Evolutionary conservation across 768 basidiomycete genomes (phyloP).

Genomic region (Collybia mongolica): DNA sequence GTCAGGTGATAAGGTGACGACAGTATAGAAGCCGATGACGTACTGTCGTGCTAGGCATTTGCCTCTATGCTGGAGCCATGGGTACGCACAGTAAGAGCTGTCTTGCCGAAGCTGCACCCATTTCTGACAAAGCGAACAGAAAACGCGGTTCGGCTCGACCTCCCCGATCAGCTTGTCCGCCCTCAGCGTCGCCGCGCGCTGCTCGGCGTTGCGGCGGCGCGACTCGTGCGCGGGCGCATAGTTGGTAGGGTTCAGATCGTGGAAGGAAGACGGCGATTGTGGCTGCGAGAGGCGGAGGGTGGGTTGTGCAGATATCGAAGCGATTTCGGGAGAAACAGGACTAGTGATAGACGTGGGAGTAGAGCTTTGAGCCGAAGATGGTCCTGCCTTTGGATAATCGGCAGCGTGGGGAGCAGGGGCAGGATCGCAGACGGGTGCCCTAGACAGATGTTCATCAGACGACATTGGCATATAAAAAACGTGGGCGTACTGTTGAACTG

Average conservation of each 20-base stretch:
- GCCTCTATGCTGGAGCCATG: constrained; percentile 75
- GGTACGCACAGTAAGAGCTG: constrained; percentile 76
- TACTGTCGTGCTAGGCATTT: constrained; percentile 76
- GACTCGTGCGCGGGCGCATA: constrained; percentile 63
- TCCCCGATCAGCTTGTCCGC: constrained; percentile 63
- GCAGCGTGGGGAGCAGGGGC: background rate
- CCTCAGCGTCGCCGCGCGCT: constrained; percentile 69
- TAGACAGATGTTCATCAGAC: constrained; percentile 1
- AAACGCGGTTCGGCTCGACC: constrained; percentile 74
- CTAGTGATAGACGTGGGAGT: constrained; percentile 10
- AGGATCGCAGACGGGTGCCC: constrained; percentile 1
- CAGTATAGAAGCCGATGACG: constrained; percentile 22
- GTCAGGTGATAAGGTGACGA: background rate
- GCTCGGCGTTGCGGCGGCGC: constrained; percentile 74
- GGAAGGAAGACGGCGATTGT: constrained; percentile 35
- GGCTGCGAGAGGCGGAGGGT: constrained; percentile 12
- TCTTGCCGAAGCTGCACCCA: constrained; percentile 85
- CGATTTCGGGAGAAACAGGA: constrained; percentile 6
- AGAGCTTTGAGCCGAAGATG: background rate
- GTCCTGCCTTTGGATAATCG: constrained; percentile 5
- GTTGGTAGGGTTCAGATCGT: constrained; percentile 55
- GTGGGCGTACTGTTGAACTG: constrained; percentile 8
- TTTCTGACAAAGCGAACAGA: constrained; percentile 73
- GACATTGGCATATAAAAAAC: background rate
- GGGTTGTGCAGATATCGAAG: background rate